These are phyloP conservation scores for Microsporum canis DNA, from an alignment of 2,329 filamentous ascomycete species.

Conservation along the genomic window DNA sequence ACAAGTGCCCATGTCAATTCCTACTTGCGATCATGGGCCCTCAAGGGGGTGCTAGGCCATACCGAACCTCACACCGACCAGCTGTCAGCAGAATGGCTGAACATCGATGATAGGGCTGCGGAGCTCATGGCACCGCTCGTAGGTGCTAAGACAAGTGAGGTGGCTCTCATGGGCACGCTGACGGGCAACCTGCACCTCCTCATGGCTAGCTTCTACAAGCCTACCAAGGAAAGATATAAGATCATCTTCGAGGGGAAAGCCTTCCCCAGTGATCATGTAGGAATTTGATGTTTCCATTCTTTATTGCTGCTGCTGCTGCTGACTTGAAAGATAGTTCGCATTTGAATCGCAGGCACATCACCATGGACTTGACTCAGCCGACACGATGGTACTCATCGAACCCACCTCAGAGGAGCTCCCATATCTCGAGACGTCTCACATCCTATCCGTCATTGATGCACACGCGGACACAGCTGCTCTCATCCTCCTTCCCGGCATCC, in stretches of 20 bases:
- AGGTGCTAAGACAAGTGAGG: slow-evolving; percentile 59
- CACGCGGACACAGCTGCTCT: slow-evolving; percentile 64
- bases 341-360: slow-evolving; percentile 68
- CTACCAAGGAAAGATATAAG: slow-evolving; percentile 55
- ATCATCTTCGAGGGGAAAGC: slow-evolving; percentile 84
- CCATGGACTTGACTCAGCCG: slow-evolving; percentile 55
- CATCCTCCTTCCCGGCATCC: slow-evolving; percentile 71
- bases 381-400: slow-evolving; percentile 63
- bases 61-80: slow-evolving; percentile 59
- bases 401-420: slow-evolving; percentile 44
- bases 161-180: slow-evolving; percentile 80
- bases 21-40: slow-evolving; percentile 73
- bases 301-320: background rate
- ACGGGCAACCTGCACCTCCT: slow-evolving; percentile 72
- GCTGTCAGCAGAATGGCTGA: slow-evolving; percentile 59
- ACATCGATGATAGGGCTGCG: slow-evolving; percentile 65
- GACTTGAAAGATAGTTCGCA: slow-evolving; percentile 49
- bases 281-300: slow-evolving; percentile 20
- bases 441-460: slow-evolving; percentile 61
- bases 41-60: slow-evolving; percentile 74
- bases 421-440: slow-evolving; percentile 58
- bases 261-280: slow-evolving; percentile 72
- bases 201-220: slow-evolving; percentile 73
- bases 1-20: slow-evolving; percentile 54
- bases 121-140: slow-evolving; percentile 60